Evolutionary conservation across 2,329 filamentous ascomycete species (phyloP).

Genomic region (Cladosporium velox): DNA sequence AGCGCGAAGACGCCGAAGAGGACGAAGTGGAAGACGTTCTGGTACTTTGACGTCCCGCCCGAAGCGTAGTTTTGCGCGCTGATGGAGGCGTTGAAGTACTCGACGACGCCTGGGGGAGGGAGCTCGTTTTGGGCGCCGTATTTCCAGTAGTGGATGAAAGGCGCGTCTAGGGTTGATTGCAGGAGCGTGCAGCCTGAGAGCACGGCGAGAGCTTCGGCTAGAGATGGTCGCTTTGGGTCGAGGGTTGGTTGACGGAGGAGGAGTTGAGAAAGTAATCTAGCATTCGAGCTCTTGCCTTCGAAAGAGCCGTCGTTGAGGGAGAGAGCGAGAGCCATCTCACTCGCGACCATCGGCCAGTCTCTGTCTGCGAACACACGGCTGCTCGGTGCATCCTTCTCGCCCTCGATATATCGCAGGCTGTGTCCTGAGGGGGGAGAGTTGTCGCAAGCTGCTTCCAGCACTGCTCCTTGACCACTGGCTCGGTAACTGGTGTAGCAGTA

Average conservation of each 20-base stretch:
- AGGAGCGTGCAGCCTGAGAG: slow-evolving; percentile 68
- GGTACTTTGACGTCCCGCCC: slow-evolving; percentile 61
- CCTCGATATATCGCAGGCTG: slow-evolving; percentile 56
- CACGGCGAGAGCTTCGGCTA: slow-evolving; percentile 74
- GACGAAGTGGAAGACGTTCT: slow-evolving; percentile 67
- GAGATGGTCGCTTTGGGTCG: slow-evolving; percentile 59
- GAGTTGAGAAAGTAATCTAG: slow-evolving; percentile 47
- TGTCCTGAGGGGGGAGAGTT: slow-evolving; percentile 46
- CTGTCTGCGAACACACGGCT: slow-evolving; percentile 44
- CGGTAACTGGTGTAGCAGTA: slow-evolving; percentile 64
- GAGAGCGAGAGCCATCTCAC: slow-evolving; percentile 42
- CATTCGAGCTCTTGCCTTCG: slow-evolving; percentile 48
- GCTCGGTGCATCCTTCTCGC: slow-evolving; percentile 55
- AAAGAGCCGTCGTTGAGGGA: slow-evolving; percentile 47
- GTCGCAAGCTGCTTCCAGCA: slow-evolving; percentile 60
- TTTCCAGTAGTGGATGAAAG: slow-evolving; percentile 57
- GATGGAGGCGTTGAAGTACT: slow-evolving; percentile 65
- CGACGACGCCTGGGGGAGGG: slow-evolving; percentile 46
- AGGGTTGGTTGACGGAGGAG: slow-evolving; percentile 47
- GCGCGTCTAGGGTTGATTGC: slow-evolving; percentile 58
- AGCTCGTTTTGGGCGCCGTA: slow-evolving; percentile 42
- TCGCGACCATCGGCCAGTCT: slow-evolving; percentile 49
- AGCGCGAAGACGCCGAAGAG: slow-evolving; percentile 66
- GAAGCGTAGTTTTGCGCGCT: slow-evolving; percentile 70
- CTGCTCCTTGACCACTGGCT: slow-evolving; percentile 54